Evolutionary conservation across 1,284 basidiomycete species (phyloP), one percentile per base, ranked within the genome.

Genomic region (Puccinia triticina): DNA sequence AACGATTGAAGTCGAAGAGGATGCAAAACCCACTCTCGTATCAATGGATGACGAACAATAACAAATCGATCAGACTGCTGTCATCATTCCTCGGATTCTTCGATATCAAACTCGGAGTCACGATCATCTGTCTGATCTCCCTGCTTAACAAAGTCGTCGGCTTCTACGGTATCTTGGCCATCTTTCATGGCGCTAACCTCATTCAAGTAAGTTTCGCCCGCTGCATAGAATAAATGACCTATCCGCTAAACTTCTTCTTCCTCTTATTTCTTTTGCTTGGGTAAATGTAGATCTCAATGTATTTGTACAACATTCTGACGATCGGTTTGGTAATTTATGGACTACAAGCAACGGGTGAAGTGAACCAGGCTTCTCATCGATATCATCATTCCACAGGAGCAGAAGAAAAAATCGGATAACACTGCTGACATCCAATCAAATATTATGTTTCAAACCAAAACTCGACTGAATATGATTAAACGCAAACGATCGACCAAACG

Each of bases 81-180:
- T 53, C 53, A 53, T 78, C 77, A 18, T 78, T 78, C n/a, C 26
- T 78, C 16, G 77, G 61, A 34, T 66, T 78, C 43, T 78, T 78
- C 26, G 77, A 78, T 69, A 78, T 78, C 59, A 78, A 78, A 48
- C 37, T 67, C 32, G 77, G 77, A 7, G 77, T 78, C 37, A 78
- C 77, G 7, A 78, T 78, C 59, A 78, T 78, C 46, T 67, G 55
- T 40, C 37, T 78, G 29, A 34, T 78, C 26, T 57, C 77, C 34
- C 89, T 97, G 77, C 90, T 99, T 85, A 98, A 99, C 90, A 99
- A 99, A 89, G 96, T 96, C 77, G 96, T 96, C 21, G 96, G 96
- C 82, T 91, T 98, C 23, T 99, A 98, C 87, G 96, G 96, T 77
- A 91, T 99, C 84, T 92, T 99, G 76, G 95, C 95, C 21, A 90